These are phyloP conservation scores for Neonectria coccinea DNA, from an alignment of 2,329 filamentous ascomycete genomes.

Conservation along the genomic window DNA sequence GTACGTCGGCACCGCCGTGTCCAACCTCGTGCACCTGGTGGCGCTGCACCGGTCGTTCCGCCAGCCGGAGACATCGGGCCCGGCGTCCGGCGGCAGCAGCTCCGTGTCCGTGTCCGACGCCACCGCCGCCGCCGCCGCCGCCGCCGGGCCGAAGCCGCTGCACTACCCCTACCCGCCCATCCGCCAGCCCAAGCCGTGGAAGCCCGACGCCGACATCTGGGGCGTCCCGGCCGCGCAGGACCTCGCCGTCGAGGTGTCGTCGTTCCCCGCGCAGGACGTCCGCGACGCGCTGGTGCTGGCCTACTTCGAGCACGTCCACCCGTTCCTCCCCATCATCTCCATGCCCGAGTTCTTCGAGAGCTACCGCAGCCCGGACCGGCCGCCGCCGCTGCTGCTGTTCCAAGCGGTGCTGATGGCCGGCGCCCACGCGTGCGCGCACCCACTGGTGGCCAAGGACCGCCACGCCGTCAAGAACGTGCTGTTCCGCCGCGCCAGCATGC, in stretches of 20 bases:
- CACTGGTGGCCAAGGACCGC: conserved; percentile 39
- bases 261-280: conserved; percentile 42
- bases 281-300: conserved; percentile 39
- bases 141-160: conserved; percentile 15
- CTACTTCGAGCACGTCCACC: conserved; percentile 44
- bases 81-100: conserved; percentile 31
- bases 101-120: conserved; percentile 27
- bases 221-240: conserved; percentile 38
- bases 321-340: conserved; percentile 40
- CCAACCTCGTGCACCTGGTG: conserved; percentile 40
- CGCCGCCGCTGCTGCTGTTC: conserved; percentile 36
- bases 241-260: conserved; percentile 38
- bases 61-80: conserved; percentile 32
- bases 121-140: conserved; percentile 6
- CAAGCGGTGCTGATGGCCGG: conserved; percentile 44
- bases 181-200: conserved; percentile 41
- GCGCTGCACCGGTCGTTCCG: conserved; percentile 42
- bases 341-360: conserved; percentile 42
- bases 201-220: conserved; percentile 36
- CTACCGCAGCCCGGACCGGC: conserved; percentile 38
- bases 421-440: conserved; percentile 41
- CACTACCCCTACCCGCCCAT: conserved; percentile 45
- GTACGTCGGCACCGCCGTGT: conserved; percentile 43
- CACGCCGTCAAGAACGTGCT: conserved; percentile 45
- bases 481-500: conserved; percentile 41